phyloP scores from a whole-genome alignment of 192 early-diverging fungal species.

The Linderina pennispora region DNA sequence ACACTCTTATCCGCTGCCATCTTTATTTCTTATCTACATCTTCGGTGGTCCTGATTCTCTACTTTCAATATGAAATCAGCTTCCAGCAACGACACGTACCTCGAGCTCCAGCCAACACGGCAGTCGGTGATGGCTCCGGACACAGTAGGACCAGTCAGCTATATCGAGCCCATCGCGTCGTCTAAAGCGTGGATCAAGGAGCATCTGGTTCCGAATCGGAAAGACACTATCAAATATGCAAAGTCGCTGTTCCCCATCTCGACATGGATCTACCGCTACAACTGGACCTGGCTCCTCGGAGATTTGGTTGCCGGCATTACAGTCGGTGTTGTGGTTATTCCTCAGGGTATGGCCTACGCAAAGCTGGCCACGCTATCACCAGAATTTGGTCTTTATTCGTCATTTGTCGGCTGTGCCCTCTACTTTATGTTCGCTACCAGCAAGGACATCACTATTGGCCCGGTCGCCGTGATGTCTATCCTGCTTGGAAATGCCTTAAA shows the following conservation, averaged over 20 bases:
- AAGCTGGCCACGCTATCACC: constrained; percentile 54
- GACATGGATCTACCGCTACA: not conserved
- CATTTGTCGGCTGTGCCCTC: constrained; percentile 50
- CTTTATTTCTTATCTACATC: too few species aligned
- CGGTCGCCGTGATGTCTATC: constrained; percentile 61
- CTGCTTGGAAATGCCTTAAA: constrained; percentile 48
- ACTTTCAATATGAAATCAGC: too few species aligned
- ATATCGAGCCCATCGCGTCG: not conserved
- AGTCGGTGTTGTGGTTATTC: constrained; percentile 54
- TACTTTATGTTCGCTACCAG: constrained; percentile 60
- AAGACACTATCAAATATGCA: too few species aligned
- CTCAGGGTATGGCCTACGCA: constrained; percentile 54
- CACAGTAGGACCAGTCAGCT: too few species aligned
- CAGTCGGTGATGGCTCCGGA: too few species aligned
- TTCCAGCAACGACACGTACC: too few species aligned
- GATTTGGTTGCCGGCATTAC: constrained; percentile 58
- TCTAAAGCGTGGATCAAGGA: not conserved
- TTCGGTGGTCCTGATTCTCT: too few species aligned
- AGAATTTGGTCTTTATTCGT: constrained; percentile 59
- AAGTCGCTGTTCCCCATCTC: not conserved
- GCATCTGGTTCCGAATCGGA: too few species aligned
- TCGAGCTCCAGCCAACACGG: too few species aligned
- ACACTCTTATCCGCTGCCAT: too few species aligned
- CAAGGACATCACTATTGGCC: constrained; percentile 56
- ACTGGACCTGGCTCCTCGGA: constrained; percentile 38